Conservation (phyloP, 2,329 filamentous ascomycete genomes). For the Nemania diffusa region DNA sequence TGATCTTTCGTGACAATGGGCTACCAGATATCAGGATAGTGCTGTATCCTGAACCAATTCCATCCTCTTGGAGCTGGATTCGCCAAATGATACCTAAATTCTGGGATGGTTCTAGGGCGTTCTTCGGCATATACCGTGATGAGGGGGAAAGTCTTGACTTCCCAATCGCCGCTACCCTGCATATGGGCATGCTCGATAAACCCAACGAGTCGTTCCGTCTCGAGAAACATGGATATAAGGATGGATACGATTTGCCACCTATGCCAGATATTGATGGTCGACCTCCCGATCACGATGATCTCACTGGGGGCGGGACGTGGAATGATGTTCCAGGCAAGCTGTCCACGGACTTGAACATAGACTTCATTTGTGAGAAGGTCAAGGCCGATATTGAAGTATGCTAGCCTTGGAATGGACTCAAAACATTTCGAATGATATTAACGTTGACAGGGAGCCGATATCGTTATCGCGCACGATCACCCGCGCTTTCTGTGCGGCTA, state of each 20-base stretch:
- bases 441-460: constrained; percentile 1
- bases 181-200: constrained; percentile 5
- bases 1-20: constrained; percentile 2
- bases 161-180: not conserved
- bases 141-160: not conserved
- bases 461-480: not conserved
- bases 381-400: not conserved
- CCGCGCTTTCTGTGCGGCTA: not conserved
- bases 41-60: not conserved
- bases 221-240: constrained; percentile 1
- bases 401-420: not conserved
- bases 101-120: not conserved
- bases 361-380: not conserved
- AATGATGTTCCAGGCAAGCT: not conserved
- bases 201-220: not conserved
- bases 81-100: not conserved
- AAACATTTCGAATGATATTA: not conserved
- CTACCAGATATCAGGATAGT: constrained; percentile 1
- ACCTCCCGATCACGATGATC: not conserved
- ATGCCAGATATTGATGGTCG: constrained; percentile 9
- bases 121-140: not conserved
- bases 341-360: not conserved
- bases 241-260: not conserved
- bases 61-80: constrained; percentile 2
- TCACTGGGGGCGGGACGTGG: not conserved